phyloP scores from a whole-genome alignment of 257 asterid genomes.

The Rehmannia glutinosa region DNA sequence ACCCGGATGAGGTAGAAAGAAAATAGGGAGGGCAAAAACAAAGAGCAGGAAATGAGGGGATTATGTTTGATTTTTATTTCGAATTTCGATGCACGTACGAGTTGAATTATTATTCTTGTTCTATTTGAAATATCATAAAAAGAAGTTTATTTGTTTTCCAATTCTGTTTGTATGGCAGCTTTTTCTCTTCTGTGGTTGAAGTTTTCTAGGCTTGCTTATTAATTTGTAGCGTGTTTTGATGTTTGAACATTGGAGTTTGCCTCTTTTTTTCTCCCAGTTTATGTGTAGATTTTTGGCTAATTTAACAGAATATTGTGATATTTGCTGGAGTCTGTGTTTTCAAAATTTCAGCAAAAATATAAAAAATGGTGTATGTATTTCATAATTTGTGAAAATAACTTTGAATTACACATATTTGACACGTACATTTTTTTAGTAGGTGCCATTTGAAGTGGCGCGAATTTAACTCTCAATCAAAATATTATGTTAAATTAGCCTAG shows the following conservation, averaged over 20 bases:
- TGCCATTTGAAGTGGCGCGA: too few relatives aligned
- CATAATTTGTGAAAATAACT: too few relatives aligned
- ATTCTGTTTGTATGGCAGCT: background rate
- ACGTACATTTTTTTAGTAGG: too few relatives aligned
- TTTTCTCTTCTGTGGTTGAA: constrained; percentile 10
- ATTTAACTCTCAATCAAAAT: too few relatives aligned
- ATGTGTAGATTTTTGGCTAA: constrained; percentile 2
- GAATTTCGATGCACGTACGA: constrained; percentile 26
- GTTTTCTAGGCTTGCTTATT: background rate
- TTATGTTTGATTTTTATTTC: constrained; percentile 32
- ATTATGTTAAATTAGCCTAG: too few relatives aligned
- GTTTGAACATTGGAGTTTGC: too few relatives aligned
- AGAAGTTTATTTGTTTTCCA: background rate
- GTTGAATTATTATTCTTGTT: constrained; percentile 23
- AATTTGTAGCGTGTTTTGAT: background rate
- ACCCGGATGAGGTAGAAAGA: constrained; percentile 17
- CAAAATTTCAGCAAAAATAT: too few relatives aligned
- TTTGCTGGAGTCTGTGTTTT: too few relatives aligned
- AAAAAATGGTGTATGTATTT: too few relatives aligned
- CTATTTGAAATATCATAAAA: constrained; percentile 9
- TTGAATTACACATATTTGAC: too few relatives aligned
- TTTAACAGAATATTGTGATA: background rate
- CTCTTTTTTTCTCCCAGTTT: constrained; percentile 15
- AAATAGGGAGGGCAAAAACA: constrained; percentile 1
- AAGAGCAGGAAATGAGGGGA: constrained; percentile 36